Percentiles rank a stretch among this genome's conserved stretches.
Evolutionary conservation across 306 rosid species (phyloP).

Genomic region (Cotoneaster glaucophyllus): DNA sequence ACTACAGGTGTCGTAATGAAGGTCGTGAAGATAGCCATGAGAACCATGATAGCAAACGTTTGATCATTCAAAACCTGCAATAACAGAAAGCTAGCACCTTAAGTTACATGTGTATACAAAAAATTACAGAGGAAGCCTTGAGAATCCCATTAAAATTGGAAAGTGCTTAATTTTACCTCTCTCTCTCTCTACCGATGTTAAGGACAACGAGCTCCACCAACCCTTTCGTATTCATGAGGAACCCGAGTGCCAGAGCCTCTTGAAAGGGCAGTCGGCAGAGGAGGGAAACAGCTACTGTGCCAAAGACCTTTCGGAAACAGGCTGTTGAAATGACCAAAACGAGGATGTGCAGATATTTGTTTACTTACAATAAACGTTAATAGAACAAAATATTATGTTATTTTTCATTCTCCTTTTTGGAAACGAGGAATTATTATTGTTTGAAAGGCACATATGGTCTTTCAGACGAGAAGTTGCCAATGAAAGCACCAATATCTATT

Average conservation of each 20-base stretch:
- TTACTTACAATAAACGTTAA: neutral
- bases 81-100: neutral
- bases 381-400: neutral
- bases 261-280: constrained; percentile 47
- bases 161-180: constrained; percentile 34
- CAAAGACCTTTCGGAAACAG: constrained; percentile 73
- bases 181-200: constrained; percentile 90
- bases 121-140: neutral
- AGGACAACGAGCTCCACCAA: constrained; percentile 87
- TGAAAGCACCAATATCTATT: neutral
- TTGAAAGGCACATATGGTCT: neutral
- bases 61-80: constrained; percentile 83
- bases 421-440: neutral
- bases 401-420: neutral
- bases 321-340: constrained; percentile 60
- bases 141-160: neutral
- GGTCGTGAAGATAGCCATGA: constrained; percentile 89
- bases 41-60: constrained; percentile 84
- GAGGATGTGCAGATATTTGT: constrained; percentile 2
- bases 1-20: constrained; percentile 81
- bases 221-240: constrained; percentile 93
- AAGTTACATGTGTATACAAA: neutral
- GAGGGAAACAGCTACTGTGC: constrained; percentile 52
- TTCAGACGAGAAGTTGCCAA: neutral
- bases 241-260: constrained; percentile 67